Evolutionary conservation across 768 basidiomycete species (phyloP).

Genomic region (Rhizopogon vulgaris): DNA sequence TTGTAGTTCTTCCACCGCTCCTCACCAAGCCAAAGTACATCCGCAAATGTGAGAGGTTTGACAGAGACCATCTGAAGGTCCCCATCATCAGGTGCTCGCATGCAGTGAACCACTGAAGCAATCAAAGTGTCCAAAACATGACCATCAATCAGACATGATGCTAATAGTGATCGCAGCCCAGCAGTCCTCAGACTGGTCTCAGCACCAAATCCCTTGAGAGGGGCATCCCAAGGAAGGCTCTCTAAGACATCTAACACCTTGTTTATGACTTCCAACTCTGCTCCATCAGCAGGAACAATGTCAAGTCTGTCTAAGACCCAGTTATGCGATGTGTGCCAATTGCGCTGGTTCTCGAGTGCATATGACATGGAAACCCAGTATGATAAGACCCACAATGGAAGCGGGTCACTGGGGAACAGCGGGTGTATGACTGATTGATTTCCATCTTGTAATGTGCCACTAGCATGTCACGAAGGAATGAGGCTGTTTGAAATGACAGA

Average conservation of each 20-base stretch:
- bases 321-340: not conserved
- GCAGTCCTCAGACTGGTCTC: not conserved
- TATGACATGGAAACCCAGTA: not conserved
- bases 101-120: not conserved
- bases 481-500: not conserved
- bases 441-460: not conserved
- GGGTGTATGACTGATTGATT: not conserved
- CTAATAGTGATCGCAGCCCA: not conserved
- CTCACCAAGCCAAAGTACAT: not conserved
- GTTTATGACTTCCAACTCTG: not conserved
- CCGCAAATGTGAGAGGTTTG: not conserved
- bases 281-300: not conserved
- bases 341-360: not conserved
- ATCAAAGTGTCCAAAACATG: not conserved
- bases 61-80: not conserved
- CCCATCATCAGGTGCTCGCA: not conserved
- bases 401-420: not conserved
- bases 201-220: not conserved
- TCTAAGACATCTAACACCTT: not conserved
- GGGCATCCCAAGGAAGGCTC: not conserved
- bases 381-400: not conserved
- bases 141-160: not conserved
- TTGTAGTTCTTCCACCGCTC: not conserved
- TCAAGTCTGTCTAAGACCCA: not conserved
- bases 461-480: not conserved